phyloP scores from a whole-genome alignment of 2,329 filamentous ascomycete genomes.

The Paracorniculantispora psalliotae region DNA sequence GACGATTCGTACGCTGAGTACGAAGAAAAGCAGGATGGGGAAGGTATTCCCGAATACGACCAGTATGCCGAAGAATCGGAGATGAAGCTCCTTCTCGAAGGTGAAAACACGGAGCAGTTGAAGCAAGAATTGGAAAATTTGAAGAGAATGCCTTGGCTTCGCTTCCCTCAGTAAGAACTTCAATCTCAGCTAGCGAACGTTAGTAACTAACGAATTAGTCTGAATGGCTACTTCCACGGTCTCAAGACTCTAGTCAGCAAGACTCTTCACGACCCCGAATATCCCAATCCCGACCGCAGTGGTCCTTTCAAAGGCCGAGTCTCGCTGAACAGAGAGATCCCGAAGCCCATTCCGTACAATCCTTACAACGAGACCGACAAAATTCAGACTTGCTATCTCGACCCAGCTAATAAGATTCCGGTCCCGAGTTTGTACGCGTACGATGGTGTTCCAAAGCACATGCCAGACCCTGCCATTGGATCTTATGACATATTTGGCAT shows the following conservation, averaged over 20 bases:
- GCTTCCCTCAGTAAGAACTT: slow-evolving; percentile 32
- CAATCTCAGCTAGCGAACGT: background rate
- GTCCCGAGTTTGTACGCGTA: slow-evolving; percentile 64
- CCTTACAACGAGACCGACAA: slow-evolving; percentile 61
- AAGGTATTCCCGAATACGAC: slow-evolving; percentile 16
- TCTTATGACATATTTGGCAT: slow-evolving; percentile 71
- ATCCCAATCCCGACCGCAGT: slow-evolving; percentile 45
- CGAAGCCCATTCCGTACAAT: slow-evolving; percentile 51
- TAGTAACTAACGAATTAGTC: slow-evolving; percentile 41
- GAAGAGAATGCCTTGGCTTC: slow-evolving; percentile 35
- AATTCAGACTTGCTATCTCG: slow-evolving; percentile 59
- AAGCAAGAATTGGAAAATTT: slow-evolving; percentile 27
- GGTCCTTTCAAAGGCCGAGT: slow-evolving; percentile 7
- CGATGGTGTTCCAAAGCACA: slow-evolving; percentile 65
- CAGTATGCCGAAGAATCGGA: slow-evolving; percentile 11
- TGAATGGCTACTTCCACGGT: slow-evolving; percentile 76
- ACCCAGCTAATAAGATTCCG: slow-evolving; percentile 50
- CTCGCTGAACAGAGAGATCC: slow-evolving; percentile 25
- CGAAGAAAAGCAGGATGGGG: slow-evolving; percentile 10
- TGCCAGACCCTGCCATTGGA: slow-evolving; percentile 72
- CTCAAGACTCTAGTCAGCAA: slow-evolving; percentile 64
- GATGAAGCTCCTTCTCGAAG: slow-evolving; percentile 15
- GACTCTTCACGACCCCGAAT: slow-evolving; percentile 65
- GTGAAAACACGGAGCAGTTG: slow-evolving; percentile 26
- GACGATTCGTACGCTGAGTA: slow-evolving; percentile 1